Conservation (phyloP, 1,139 yeast genomes). For the Candida mesenterica region DNA sequence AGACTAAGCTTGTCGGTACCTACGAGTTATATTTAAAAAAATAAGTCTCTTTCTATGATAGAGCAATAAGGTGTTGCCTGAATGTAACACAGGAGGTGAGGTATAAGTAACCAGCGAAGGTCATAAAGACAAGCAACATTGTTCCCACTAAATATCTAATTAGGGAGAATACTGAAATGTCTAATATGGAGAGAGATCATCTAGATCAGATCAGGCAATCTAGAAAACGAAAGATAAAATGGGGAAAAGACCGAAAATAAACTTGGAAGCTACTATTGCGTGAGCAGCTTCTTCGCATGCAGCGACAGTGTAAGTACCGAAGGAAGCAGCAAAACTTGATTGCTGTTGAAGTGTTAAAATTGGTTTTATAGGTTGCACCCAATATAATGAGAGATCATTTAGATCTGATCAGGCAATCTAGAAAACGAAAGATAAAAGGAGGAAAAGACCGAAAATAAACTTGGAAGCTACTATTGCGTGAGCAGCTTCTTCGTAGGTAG, state of each 20-base stretch:
- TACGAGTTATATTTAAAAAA: too few relatives aligned
- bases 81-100: neutral
- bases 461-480: slow-evolving; percentile 1
- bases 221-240: slow-evolving; percentile 3
- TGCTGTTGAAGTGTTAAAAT: neutral
- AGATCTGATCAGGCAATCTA: too few relatives aligned
- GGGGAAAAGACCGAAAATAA: slow-evolving; percentile 1
- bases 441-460: slow-evolving; percentile 2
- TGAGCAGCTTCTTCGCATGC: slow-evolving; percentile 4
- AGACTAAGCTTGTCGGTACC: too few relatives aligned
- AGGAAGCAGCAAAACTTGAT: slow-evolving; percentile 1
- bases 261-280: slow-evolving; percentile 1
- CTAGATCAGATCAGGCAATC: neutral
- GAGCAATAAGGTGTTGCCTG: neutral
- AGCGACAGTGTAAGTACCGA: slow-evolving; percentile 2
- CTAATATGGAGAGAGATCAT: too few relatives aligned
- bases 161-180: neutral
- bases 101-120: neutral
- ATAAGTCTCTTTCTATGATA: too few relatives aligned
- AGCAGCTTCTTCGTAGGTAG: slow-evolving; percentile 4
- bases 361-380: neutral
- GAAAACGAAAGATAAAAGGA: slow-evolving; percentile 4
- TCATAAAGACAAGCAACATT: neutral
- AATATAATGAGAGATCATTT: too few relatives aligned
- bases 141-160: neutral